These are phyloP conservation scores for Phanerochaete carnosa DNA, from an alignment of 768 basidiomycete species.

Conservation along the genomic window DNA sequence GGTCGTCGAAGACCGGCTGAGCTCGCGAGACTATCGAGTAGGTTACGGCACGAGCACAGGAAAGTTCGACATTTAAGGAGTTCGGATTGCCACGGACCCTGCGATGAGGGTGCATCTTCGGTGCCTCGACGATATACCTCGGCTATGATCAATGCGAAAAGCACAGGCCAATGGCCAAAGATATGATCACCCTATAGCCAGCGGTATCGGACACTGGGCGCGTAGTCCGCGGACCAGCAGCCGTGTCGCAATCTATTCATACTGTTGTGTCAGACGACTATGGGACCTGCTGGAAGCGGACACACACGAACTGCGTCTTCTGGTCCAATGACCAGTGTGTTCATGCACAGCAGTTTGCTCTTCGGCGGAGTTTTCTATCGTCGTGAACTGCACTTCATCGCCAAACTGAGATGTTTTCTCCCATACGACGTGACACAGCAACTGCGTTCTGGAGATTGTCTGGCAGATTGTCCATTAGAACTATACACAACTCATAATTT, in stretches of 20 bases:
- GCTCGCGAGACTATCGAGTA: neutral
- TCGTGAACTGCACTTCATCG: neutral
- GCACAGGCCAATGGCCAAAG: neutral
- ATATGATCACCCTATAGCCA: neutral
- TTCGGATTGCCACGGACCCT: constrained; percentile 8
- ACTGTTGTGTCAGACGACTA: constrained; percentile 2
- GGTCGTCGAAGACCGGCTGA: neutral
- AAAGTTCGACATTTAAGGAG: constrained; percentile 2
- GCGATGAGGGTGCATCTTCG: neutral
- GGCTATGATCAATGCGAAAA: constrained; percentile 2
- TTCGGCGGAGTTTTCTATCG: neutral
- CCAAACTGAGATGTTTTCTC: neutral
- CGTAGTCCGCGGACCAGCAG: neutral
- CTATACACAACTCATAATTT: too few species aligned
- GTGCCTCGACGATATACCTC: neutral
- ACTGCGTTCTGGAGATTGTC: neutral
- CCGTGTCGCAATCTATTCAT: constrained; percentile 1
- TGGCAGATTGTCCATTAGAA: neutral
- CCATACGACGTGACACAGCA: neutral
- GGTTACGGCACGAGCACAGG: neutral
- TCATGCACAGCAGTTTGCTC: neutral
- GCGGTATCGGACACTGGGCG: neutral
- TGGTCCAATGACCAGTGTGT: constrained; percentile 5
- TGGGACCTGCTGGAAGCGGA: neutral
- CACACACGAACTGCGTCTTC: neutral